Evolutionary conservation across 352 stramenopile species (phyloP).

Genomic region (Phytophthora lateralis): DNA sequence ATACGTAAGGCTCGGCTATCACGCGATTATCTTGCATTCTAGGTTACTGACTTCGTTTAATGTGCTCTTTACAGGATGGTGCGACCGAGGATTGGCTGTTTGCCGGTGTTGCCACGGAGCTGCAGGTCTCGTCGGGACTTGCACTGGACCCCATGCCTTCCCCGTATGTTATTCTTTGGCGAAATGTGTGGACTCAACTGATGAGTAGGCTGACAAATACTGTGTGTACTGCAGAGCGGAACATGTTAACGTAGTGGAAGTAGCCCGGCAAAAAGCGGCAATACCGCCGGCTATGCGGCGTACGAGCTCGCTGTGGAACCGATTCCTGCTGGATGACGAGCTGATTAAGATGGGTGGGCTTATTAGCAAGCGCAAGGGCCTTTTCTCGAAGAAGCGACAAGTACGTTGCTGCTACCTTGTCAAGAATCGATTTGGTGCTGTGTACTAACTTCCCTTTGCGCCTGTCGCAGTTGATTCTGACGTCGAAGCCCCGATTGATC

Average conservation of each 20-base stretch:
- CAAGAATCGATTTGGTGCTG: neutral
- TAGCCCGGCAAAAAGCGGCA: constrained; percentile 74
- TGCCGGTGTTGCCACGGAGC: constrained; percentile 82
- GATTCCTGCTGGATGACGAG: constrained; percentile 88
- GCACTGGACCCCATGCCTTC: constrained; percentile 61
- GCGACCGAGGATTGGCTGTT: constrained; percentile 90
- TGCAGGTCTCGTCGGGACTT: constrained; percentile 87
- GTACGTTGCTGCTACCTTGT: constrained; percentile 16
- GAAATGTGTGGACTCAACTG: neutral
- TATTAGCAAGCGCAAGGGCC: constrained; percentile 88
- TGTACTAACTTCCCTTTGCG: neutral
- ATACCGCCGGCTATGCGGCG: constrained; percentile 68
- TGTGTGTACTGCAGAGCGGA: constrained; percentile 30
- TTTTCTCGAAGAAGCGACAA: constrained; percentile 90
- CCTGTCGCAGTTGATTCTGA: constrained; percentile 70
- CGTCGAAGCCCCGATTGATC: constrained; percentile 85
- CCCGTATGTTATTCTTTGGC: constrained; percentile 42
- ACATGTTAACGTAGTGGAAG: constrained; percentile 77
- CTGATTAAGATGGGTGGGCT: constrained; percentile 86
- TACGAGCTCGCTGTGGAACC: constrained; percentile 85
- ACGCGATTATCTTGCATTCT: constrained; percentile 1
- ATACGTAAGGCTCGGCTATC: constrained; percentile 45
- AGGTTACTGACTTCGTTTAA: constrained; percentile 1
- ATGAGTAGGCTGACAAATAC: neutral
- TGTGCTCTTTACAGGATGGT: constrained; percentile 59